Percentiles rank a stretch among this genome's conserved stretches.
Evolutionary conservation across 495 filamentous ascomycete species (phyloP).

Genomic region (Terfezia claveryi): DNA sequence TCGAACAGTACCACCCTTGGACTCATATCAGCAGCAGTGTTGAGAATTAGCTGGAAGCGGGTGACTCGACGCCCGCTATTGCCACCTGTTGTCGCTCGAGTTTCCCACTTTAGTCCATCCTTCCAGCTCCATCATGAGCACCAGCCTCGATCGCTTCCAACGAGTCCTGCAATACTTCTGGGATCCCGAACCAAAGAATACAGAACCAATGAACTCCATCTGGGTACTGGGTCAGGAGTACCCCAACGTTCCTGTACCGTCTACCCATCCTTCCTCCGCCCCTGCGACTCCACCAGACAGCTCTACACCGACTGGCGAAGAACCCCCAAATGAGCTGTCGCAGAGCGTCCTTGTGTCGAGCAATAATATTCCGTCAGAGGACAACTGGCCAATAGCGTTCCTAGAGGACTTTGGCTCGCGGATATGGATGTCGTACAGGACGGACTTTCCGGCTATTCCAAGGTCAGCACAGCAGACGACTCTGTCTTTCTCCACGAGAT

Average conservation of each 20-base stretch:
- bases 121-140: constrained; percentile 28
- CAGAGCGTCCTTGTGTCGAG: constrained; percentile 3
- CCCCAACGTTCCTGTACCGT: constrained; percentile 20
- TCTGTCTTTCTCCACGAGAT: constrained; percentile 66
- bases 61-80: background rate
- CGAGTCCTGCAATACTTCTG: constrained; percentile 82
- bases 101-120: background rate
- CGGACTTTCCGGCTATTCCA: constrained; percentile 65
- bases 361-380: constrained; percentile 26
- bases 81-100: background rate
- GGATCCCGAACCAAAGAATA: constrained; percentile 81
- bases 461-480: constrained; percentile 46
- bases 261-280: constrained; percentile 1
- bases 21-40: constrained; percentile 4
- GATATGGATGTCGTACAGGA: constrained; percentile 94
- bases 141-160: constrained; percentile 44
- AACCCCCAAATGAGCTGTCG: constrained; percentile 2
- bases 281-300: constrained; percentile 5
- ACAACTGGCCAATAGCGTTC: constrained; percentile 58
- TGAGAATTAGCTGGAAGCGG: constrained; percentile 3
- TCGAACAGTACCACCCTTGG: background rate
- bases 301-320: constrained; percentile 1
- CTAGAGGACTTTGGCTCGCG: constrained; percentile 80
- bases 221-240: constrained; percentile 82
- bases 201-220: constrained; percentile 44